A percentile compares a stretch with the other conserved stretches of the same genome.
phyloP scores from a whole-genome alignment of 257 asterid species.

The Coffea canephora region DNA sequence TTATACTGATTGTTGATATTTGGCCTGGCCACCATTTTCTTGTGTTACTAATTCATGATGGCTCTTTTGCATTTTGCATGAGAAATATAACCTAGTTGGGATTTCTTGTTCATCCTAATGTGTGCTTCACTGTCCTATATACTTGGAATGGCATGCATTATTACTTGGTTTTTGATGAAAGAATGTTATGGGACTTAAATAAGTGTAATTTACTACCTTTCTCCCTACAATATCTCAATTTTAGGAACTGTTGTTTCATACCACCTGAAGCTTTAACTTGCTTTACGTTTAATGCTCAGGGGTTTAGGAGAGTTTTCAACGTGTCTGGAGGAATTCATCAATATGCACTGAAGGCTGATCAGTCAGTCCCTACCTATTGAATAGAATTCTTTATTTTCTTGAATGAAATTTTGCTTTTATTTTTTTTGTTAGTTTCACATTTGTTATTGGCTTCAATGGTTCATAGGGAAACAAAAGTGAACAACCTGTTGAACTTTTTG shows the following conservation, averaged over 20 bases:
- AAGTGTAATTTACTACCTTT: not conserved
- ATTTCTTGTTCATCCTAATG: not conserved
- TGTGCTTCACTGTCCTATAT: not conserved
- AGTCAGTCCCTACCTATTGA: slow-evolving; percentile 81
- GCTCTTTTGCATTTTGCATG: not conserved
- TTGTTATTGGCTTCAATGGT: not conserved
- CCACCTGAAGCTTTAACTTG: slow-evolving; percentile 7
- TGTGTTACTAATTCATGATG: not conserved
- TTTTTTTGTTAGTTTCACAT: not conserved
- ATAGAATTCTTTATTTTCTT: slow-evolving; percentile 9
- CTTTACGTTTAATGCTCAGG: slow-evolving; percentile 44
- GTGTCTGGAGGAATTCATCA: slow-evolving; percentile 87
- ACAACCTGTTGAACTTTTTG: not conserved
- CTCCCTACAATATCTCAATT: not conserved
- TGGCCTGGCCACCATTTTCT: not conserved
- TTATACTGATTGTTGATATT: not conserved
- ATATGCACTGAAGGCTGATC: slow-evolving; percentile 76
- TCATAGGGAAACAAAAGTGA: not conserved
- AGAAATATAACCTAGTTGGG: not conserved
- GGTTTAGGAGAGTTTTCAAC: slow-evolving; percentile 80
- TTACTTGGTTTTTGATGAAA: not conserved
- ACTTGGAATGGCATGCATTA: not conserved
- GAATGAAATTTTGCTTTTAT: not conserved
- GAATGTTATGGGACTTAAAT: not conserved
- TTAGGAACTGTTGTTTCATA: not conserved